These are phyloP conservation scores for Datisca glomerata DNA, from an alignment of 306 rosid species.

Conservation along the genomic window DNA sequence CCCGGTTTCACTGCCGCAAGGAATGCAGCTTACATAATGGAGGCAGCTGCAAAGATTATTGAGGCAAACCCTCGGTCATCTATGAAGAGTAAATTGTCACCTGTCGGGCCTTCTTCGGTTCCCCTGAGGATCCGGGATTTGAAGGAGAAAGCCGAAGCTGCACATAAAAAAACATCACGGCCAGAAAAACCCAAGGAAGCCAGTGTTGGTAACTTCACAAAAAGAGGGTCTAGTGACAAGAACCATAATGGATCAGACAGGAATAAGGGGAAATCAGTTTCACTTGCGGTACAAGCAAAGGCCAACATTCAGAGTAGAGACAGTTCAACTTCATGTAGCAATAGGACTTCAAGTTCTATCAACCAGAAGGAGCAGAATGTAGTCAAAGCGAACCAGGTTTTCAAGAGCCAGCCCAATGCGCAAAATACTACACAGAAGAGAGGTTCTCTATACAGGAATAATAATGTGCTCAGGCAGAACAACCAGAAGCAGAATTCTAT, in stretches of 20 bases:
- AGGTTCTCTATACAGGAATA: slow-evolving; percentile 22
- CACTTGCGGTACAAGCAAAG: slow-evolving; percentile 34
- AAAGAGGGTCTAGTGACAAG: slow-evolving; percentile 25
- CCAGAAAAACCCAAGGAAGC: slow-evolving; percentile 21
- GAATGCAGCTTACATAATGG: slow-evolving; percentile 58
- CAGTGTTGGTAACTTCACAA: slow-evolving; percentile 16
- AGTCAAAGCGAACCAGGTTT: slow-evolving; percentile 32
- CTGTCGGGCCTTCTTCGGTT: slow-evolving; percentile 50
- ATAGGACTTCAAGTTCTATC: slow-evolving; percentile 25
- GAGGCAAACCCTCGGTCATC: slow-evolving; percentile 63
- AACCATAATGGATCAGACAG: slow-evolving; percentile 28
- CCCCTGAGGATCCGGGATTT: slow-evolving; percentile 67
- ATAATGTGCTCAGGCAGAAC: slow-evolving; percentile 47
- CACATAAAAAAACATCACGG: slow-evolving; percentile 36
- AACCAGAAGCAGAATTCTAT: slow-evolving; percentile 72
- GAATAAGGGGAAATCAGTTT: slow-evolving; percentile 44
- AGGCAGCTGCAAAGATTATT: slow-evolving; percentile 83
- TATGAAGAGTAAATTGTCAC: slow-evolving; percentile 27
- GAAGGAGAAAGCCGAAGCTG: slow-evolving; percentile 68
- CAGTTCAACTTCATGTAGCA: slow-evolving; percentile 21
- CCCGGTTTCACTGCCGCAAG: slow-evolving; percentile 47
- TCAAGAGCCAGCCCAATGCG: slow-evolving; percentile 28
- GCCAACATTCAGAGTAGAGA: slow-evolving; percentile 34
- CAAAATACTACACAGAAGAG: slow-evolving; percentile 39
- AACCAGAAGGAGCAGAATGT: slow-evolving; percentile 38